A percentile compares a stretch with the other conserved stretches of the same genome.
phyloP scores from a whole-genome alignment of 2,329 filamentous ascomycete species.

The Fusarium globosum region DNA sequence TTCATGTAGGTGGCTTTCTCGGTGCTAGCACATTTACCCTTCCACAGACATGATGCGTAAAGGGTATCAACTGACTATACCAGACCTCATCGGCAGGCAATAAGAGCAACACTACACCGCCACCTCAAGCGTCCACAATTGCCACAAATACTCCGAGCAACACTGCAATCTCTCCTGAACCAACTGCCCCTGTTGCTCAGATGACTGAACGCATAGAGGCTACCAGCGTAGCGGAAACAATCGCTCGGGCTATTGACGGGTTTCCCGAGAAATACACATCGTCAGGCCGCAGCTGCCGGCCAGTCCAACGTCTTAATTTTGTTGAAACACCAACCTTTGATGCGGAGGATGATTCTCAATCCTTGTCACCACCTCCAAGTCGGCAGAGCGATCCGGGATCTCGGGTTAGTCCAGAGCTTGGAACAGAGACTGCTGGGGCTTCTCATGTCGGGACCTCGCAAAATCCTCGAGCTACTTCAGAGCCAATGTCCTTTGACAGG shows the following conservation, averaged over 20 bases:
- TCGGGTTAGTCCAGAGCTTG: neutral
- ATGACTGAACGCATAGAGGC: neutral
- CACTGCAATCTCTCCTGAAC: fast-evolving
- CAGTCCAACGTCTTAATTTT: neutral
- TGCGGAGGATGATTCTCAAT: neutral
- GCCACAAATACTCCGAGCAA: fast-evolving
- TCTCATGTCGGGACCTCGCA: fast-evolving
- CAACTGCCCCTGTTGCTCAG: neutral
- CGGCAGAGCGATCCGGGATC: neutral
- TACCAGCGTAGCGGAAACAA: fast-evolving
- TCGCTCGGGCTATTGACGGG: fast-evolving
- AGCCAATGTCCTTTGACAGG: fast-evolving
- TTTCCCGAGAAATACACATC: neutral
- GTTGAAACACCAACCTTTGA: neutral
- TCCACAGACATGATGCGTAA: fast-evolving
- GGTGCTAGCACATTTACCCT: fast-evolving
- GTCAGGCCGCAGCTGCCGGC: neutral
- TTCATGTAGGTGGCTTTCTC: neutral
- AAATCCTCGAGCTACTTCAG: fast-evolving
- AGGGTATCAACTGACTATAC: neutral
- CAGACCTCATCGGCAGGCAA: neutral
- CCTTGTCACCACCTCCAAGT: neutral
- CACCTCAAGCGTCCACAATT: neutral
- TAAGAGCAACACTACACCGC: fast-evolving
- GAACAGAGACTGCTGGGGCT: neutral